phyloP scores from a whole-genome alignment of 1,284 basidiomycete genomes.

The Sporisorium exsertum region DNA sequence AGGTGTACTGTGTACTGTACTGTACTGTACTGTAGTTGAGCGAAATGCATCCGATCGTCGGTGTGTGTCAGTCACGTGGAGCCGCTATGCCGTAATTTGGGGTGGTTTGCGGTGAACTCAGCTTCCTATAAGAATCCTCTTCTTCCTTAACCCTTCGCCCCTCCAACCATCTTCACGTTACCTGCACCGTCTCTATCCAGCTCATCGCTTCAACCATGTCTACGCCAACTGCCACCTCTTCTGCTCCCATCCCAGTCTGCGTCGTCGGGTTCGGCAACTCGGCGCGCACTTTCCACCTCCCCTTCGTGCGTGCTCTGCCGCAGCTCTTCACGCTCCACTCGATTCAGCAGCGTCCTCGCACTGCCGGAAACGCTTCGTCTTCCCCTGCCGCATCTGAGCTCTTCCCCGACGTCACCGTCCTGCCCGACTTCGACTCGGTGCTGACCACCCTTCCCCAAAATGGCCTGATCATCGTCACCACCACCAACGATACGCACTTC shows the following conservation, averaged over 20 bases:
- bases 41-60: slow-evolving; percentile 1
- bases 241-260: slow-evolving; percentile 57
- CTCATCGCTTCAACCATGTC: neutral
- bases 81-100: neutral
- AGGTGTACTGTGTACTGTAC: too few species aligned
- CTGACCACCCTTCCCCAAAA: slow-evolving; percentile 58
- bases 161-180: neutral
- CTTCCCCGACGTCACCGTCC: slow-evolving; percentile 53
- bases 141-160: neutral
- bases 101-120: slow-evolving; percentile 1
- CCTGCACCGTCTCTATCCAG: neutral
- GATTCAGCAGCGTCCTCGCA: slow-evolving; percentile 63
- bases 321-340: slow-evolving; percentile 58
- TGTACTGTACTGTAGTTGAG: too few species aligned
- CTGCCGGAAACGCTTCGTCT: slow-evolving; percentile 29
- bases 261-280: slow-evolving; percentile 63
- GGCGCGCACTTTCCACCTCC: slow-evolving; percentile 65
- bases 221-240: neutral
- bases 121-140: neutral
- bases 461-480: slow-evolving; percentile 65
- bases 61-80: slow-evolving; percentile 3
- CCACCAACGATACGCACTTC: slow-evolving; percentile 65
- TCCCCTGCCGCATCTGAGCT: slow-evolving; percentile 44
- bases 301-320: slow-evolving; percentile 59
- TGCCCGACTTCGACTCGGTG: slow-evolving; percentile 56